These are phyloP conservation scores for Gossypium longicalyx DNA, from an alignment of 345 rosid species.

Conservation along the genomic window DNA sequence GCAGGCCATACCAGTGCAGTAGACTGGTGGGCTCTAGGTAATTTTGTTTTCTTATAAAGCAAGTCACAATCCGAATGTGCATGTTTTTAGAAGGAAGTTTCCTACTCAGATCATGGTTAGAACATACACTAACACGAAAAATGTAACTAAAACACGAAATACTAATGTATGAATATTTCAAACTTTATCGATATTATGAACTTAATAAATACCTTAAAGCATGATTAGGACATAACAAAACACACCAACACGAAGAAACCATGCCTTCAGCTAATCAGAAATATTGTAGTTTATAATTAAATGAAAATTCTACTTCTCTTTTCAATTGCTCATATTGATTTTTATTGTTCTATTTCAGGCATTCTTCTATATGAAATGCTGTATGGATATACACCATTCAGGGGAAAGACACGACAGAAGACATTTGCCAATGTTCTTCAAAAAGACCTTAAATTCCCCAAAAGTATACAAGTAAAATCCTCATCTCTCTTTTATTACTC, in stretches of 20 bases:
- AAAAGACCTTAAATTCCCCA: constrained; percentile 79
- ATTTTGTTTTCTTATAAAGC: constrained; percentile 6
- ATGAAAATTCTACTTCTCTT: neutral
- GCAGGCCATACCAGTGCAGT: constrained; percentile 96
- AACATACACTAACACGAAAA: too few relatives aligned
- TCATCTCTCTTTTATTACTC: neutral
- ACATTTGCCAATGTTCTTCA: constrained; percentile 86
- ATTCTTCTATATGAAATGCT: constrained; percentile 92
- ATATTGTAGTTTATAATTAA: neutral
- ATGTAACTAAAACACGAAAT: too few relatives aligned
- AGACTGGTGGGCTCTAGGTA: constrained; percentile 99
- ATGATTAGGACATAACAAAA: neutral
- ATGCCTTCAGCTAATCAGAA: neutral
- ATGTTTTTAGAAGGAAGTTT: neutral
- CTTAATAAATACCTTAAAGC: too few relatives aligned
- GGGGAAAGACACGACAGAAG: constrained; percentile 93
- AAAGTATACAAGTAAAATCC: constrained; percentile 51
- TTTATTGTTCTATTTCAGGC: constrained; percentile 30
- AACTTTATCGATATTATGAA: too few relatives aligned
- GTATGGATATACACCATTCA: constrained; percentile 93
- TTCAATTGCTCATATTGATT: neutral
- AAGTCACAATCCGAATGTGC: neutral
- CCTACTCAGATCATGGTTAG: neutral
- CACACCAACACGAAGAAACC: neutral
- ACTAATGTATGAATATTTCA: too few relatives aligned